phyloP scores from a whole-genome alignment of 768 basidiomycete genomes.

The Tricholoma furcatifolium region DNA sequence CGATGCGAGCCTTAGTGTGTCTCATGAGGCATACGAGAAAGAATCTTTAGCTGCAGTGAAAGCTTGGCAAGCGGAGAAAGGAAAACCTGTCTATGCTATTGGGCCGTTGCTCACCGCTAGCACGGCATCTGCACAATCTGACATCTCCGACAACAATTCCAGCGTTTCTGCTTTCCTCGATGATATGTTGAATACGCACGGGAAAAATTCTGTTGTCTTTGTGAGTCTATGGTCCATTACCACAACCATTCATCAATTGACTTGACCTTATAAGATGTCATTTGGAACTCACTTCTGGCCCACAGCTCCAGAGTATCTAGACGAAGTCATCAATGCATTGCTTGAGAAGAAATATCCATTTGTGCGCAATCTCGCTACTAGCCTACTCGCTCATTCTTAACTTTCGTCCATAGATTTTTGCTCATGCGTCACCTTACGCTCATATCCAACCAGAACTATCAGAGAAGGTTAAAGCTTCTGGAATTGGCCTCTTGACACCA shows the following conservation, averaged over 20 bases:
- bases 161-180: conserved; percentile 15
- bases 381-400: background rate
- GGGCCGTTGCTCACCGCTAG: conserved; percentile 20
- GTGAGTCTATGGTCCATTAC: conserved; percentile 11
- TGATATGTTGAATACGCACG: conserved; percentile 3
- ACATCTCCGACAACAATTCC: background rate
- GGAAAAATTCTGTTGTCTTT: conserved; percentile 18
- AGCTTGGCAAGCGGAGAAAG: conserved; percentile 11
- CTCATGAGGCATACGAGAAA: conserved; percentile 16
- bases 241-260: background rate
- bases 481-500: conserved; percentile 13
- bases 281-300: conserved; percentile 19
- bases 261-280: conserved; percentile 6
- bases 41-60: conserved; percentile 12
- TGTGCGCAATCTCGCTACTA: conserved; percentile 2
- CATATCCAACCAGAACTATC: conserved; percentile 4
- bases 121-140: background rate
- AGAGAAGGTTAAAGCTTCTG: conserved; percentile 13
- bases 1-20: conserved; percentile 16
- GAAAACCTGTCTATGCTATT: conserved; percentile 14
- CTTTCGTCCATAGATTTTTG: conserved; percentile 10
- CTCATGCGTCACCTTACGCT: conserved; percentile 18
- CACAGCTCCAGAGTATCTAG: conserved; percentile 5
- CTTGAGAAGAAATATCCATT: conserved; percentile 18
- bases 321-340: conserved; percentile 14